Conservation (phyloP, 2,329 filamentous ascomycete species). For the Xylariaceae sp. region DNA sequence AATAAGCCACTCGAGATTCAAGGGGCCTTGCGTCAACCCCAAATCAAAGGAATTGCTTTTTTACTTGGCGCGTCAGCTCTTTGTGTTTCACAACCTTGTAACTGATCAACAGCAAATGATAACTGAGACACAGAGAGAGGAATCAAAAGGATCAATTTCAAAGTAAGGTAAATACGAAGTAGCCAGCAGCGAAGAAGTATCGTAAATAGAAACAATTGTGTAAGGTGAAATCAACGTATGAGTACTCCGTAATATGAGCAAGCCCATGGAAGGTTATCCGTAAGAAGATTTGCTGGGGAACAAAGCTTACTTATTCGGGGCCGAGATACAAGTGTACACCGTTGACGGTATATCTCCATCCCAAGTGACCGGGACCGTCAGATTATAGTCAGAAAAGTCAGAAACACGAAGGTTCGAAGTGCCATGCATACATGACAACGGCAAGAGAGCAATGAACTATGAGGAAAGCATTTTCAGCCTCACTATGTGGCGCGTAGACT, state of each 20-base stretch:
- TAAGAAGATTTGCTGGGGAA: background rate
- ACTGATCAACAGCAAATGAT: background rate
- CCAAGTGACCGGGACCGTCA: background rate
- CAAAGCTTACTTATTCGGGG: background rate
- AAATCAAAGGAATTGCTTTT: background rate
- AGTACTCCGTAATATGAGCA: too few relatives aligned
- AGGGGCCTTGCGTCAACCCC: background rate
- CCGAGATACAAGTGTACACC: background rate
- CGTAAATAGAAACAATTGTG: background rate
- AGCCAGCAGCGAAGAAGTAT: background rate
- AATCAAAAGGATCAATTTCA: background rate
- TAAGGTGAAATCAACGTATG: background rate
- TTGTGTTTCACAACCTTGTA: background rate
- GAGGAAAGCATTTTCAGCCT: constrained; percentile 21
- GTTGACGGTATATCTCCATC: background rate
- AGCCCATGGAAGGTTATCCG: too few relatives aligned
- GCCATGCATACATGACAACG: background rate
- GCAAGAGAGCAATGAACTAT: constrained; percentile 2
- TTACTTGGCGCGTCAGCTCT: background rate
- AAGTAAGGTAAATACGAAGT: too few relatives aligned
- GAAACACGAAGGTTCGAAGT: background rate
- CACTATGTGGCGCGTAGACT: constrained; percentile 23
- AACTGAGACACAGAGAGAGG: background rate
- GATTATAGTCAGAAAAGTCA: background rate
- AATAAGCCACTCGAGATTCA: too few relatives aligned